These are phyloP conservation scores for Gossypium schwendimanii DNA, from an alignment of 441 rosid species.

Conservation along the genomic window DNA sequence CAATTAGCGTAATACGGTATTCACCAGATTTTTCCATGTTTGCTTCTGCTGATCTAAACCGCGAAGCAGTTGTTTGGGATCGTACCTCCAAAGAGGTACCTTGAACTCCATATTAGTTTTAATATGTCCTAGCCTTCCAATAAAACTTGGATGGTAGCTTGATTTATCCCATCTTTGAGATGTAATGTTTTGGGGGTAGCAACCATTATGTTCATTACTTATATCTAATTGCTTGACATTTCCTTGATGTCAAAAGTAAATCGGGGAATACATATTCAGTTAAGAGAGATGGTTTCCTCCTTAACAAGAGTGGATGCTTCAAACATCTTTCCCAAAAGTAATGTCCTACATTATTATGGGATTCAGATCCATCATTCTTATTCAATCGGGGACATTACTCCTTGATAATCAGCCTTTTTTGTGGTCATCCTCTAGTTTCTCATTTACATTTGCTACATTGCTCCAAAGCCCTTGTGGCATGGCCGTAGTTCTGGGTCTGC, in stretches of 20 bases:
- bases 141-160: neutral
- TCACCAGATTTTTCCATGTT: constrained; percentile 40
- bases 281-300: neutral
- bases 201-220: neutral
- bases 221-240: neutral
- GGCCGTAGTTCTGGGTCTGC: neutral
- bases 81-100: constrained; percentile 28
- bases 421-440: neutral
- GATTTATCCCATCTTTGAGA: neutral
- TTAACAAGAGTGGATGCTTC: neutral
- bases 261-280: neutral
- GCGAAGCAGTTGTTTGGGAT: constrained; percentile 43
- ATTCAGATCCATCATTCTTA: neutral
- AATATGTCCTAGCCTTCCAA: neutral
- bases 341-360: neutral
- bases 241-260: neutral
- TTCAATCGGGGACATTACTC: neutral
- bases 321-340: neutral
- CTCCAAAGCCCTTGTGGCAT: neutral
- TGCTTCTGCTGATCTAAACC: constrained; percentile 38
- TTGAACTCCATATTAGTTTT: neutral
- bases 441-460: neutral
- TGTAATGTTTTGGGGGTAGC: neutral
- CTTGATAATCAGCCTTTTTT: neutral
- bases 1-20: constrained; percentile 33